phyloP scores from a whole-genome alignment of 179 eudicot genomes.

The Beta corolliflora region DNA sequence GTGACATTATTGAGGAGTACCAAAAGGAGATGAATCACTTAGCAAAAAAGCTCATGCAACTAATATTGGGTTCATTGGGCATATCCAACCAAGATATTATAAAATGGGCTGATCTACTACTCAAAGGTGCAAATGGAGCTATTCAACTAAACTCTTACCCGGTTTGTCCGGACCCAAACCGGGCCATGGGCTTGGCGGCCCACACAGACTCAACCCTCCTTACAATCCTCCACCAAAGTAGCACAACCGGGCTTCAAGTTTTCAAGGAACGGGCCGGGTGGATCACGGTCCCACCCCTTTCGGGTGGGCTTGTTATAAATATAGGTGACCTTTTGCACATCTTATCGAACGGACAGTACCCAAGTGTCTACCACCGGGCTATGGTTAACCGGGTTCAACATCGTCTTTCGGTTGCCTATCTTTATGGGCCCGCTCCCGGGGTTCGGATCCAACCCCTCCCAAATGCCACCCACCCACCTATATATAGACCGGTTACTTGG shows the following conservation, averaged over 20 bases:
- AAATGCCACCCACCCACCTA: slow-evolving; percentile 32
- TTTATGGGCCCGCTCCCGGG: slow-evolving; percentile 45
- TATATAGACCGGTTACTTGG: slow-evolving; percentile 51
- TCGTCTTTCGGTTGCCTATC: slow-evolving; percentile 49
- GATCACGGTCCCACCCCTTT: slow-evolving; percentile 48
- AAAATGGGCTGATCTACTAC: slow-evolving; percentile 23
- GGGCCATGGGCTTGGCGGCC: slow-evolving; percentile 63
- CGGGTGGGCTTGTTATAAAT: slow-evolving; percentile 47
- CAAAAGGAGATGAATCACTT: slow-evolving; percentile 43
- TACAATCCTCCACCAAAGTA: slow-evolving; percentile 54
- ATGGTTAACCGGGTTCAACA: slow-evolving; percentile 44
- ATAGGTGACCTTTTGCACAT: slow-evolving; percentile 59
- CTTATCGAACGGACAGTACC: slow-evolving; percentile 49
- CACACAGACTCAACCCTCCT: slow-evolving; percentile 62
- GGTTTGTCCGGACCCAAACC: slow-evolving; percentile 53
- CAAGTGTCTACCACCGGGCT: slow-evolving; percentile 50
- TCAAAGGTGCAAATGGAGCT: slow-evolving; percentile 34
- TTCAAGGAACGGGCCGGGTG: slow-evolving; percentile 36
- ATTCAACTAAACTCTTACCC: slow-evolving; percentile 66
- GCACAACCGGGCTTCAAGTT: slow-evolving; percentile 51
- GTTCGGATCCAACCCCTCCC: slow-evolving; percentile 37
- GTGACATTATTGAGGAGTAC: slow-evolving; percentile 51
- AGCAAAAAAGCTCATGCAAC: slow-evolving; percentile 42
- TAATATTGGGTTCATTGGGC: slow-evolving; percentile 45
- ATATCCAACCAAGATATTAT: slow-evolving; percentile 36